Base-by-base conservation (phyloP, 2,329 filamentous ascomycete genomes). In the Parastagonospora avenae region DNA sequence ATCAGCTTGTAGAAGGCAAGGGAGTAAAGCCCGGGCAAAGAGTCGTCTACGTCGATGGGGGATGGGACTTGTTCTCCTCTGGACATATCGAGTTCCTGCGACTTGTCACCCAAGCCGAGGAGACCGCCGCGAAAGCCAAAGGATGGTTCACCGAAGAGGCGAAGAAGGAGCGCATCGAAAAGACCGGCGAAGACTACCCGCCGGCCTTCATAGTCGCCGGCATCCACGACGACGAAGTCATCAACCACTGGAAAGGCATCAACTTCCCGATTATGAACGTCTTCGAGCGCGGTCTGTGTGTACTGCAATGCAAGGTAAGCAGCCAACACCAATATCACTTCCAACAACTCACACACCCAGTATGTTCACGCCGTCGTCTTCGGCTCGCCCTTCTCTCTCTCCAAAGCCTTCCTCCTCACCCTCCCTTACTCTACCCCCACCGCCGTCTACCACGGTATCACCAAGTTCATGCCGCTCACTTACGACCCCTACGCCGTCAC, bases 221-320 rank as follows among this genome's bases (percentile, higher is more conserved):
- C 42, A 87, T 99, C 19, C 94, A 99, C 75, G 90, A 96, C 66
- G 94, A 99, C 72, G 86, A 89, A 58, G 92, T 96, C 53, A 96
- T 99, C 74, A 99, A 99, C 76, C 81, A 88, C 66, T 95, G 92
- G 89, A 97, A 97, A 77, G 93, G 94, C 31, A 83, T 97, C 65
- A 99, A 99, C 77, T 99, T 97, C 71, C 94, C 94, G 24, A 97
- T 99, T 77, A 99, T 99, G 94, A 99, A 97, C 79, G 92, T 96
- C 50, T 96, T 93, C 67, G 94, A 99, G 79, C 88, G 94, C 36
- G 92, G 92, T 1, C 85, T 99, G 16, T 99, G 94, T 72, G 93
- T 97, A 28, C 79, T 97, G 56, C 94, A 99, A 70, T 99, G 94
- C 80, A 89, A 89, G 74, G 91, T 93, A 80, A 66, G 84, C 44